phyloP scores from a whole-genome alignment of 805 yeast species.

The Zygosaccharomyces rouxii region DNA sequence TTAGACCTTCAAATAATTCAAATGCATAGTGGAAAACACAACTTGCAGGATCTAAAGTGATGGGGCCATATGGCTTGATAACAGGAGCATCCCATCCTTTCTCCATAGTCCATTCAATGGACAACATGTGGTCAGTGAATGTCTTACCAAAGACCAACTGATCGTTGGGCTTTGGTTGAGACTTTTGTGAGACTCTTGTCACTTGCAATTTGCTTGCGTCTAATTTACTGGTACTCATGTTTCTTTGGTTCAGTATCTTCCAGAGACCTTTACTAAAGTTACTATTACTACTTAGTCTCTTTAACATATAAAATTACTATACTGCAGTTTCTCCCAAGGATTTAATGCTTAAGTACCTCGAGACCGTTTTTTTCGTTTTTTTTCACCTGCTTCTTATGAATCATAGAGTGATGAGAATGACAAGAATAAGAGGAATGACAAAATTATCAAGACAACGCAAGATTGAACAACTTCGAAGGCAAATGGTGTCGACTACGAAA shows the following conservation, averaged over 20 bases:
- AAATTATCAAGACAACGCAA: background rate
- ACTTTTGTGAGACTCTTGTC: slow-evolving; percentile 46
- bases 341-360: background rate
- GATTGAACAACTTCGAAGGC: background rate
- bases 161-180: slow-evolving; percentile 53
- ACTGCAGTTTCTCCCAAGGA: background rate
- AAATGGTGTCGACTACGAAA: background rate
- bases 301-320: slow-evolving; percentile 10
- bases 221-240: slow-evolving; percentile 38
- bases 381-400: background rate
- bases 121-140: slow-evolving; percentile 86
- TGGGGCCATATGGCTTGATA: slow-evolving; percentile 77
- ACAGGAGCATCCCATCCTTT: slow-evolving; percentile 87
- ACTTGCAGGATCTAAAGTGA: slow-evolving; percentile 79
- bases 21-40: slow-evolving; percentile 93
- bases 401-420: background rate
- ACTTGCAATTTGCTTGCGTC: slow-evolving; percentile 53
- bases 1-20: slow-evolving; percentile 92
- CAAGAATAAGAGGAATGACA: background rate
- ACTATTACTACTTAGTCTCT: slow-evolving; percentile 8
- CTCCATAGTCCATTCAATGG: slow-evolving; percentile 72
- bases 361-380: background rate
- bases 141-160: slow-evolving; percentile 64
- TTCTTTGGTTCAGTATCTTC: slow-evolving; percentile 9
- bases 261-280: background rate